Evolutionary conservation across 2,329 filamentous ascomycete genomes (phyloP), one percentile per base, ranked within the genome.

Genomic region (Pyricularia sp.): DNA sequence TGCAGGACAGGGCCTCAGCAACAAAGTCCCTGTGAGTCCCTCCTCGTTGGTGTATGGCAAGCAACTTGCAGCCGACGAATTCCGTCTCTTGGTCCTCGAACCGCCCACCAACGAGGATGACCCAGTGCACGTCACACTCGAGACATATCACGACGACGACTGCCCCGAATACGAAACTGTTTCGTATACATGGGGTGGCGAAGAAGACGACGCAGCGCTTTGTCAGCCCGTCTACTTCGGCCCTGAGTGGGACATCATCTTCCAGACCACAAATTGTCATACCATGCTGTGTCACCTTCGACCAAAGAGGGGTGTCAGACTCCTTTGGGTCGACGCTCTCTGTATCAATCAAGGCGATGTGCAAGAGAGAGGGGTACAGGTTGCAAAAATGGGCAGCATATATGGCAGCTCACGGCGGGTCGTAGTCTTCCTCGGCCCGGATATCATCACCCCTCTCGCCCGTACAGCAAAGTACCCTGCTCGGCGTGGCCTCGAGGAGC

Each of bases 201-300:
- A 77, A 65, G 69, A 73, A 11, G 71, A 64, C 5, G 74, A 77
- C 63, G 72, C 33, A 23, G 65, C 71, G 0, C 71, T 61, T 1
- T 71, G 69, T 28, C 28, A 33, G 7, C 75, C 74, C 26, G 69
- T 76, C 11, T 77, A 69, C 59, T 25, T 75, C 25, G 75, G 74
- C 0, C 36, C 66, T 0, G 75, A 71, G 36, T 77, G 75, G 73
- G 75, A 77, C 59, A 68, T 77, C 0, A 50, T 74, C 0, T 67
- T 76, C 2, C 74, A 75, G 31, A 77, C 74, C 0, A 71, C 70
- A 5, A 78, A 77, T 55, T 77, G 76, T 68, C 70, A 66, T 63
- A 70, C 70, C 1, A 72, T 77, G 71, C 73, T 78, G 1, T 23
- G 23, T 2, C 69, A 66, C 26, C 36, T 75, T 0, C 70, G 72